A percentile compares a stretch with the other conserved stretches of the same genome.
These are phyloP conservation scores for Jatropha multifida DNA, from an alignment of 441 rosid genomes.

Conservation along the genomic window DNA sequence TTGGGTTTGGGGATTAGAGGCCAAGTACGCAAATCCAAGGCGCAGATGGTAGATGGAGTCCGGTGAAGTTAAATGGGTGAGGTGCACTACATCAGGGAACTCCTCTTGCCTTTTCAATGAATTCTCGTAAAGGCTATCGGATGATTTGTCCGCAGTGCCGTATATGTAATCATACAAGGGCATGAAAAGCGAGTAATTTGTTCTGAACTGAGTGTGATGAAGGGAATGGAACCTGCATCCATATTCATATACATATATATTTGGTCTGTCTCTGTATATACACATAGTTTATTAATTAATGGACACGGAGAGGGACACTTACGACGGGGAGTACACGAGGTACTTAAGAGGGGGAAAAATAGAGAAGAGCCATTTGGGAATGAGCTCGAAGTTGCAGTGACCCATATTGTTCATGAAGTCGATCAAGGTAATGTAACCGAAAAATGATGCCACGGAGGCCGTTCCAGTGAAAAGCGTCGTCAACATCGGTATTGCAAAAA, in stretches of 20 bases:
- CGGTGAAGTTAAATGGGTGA: slow-evolving; percentile 48
- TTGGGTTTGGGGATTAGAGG: slow-evolving; percentile 45
- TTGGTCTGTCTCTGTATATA: not conserved
- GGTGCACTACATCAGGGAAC: slow-evolving; percentile 46
- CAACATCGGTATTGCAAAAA: slow-evolving; percentile 50
- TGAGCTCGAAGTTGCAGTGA: slow-evolving; percentile 82
- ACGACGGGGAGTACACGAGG: slow-evolving; percentile 77
- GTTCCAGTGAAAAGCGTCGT: slow-evolving; percentile 26
- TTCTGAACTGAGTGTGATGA: slow-evolving; percentile 61
- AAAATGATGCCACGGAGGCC: slow-evolving; percentile 24
- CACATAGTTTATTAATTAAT: not conserved
- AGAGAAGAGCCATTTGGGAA: slow-evolving; percentile 60
- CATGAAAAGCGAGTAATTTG: slow-evolving; percentile 60
- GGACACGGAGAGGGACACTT: slow-evolving; percentile 19
- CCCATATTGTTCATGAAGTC: slow-evolving; percentile 94
- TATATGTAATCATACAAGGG: slow-evolving; percentile 55
- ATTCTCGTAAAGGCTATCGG: slow-evolving; percentile 32
- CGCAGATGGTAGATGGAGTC: slow-evolving; percentile 49
- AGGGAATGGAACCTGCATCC: slow-evolving; percentile 51
- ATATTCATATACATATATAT: no score
- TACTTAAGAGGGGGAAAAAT: slow-evolving; percentile 74
- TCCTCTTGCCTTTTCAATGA: slow-evolving; percentile 41
- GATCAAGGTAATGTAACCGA: slow-evolving; percentile 44
- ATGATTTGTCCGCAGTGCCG: slow-evolving; percentile 41
- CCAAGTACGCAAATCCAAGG: slow-evolving; percentile 46